Base-by-base conservation (phyloP, 2,329 filamentous ascomycete species). In the Rutstroemia sydowiana region DNA sequence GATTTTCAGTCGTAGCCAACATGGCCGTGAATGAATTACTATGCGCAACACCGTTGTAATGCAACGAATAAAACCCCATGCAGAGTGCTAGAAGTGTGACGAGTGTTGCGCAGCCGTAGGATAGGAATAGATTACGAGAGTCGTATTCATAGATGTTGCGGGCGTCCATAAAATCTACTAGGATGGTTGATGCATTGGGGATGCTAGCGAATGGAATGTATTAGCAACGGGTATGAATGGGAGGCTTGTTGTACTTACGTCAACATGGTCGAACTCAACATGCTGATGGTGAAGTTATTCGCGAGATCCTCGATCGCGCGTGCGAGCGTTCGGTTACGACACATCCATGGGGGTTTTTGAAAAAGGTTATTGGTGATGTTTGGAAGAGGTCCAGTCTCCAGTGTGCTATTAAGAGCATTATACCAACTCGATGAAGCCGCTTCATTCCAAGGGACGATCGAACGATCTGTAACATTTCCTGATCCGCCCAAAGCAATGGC, bases 221-320 rank as follows among this genome's bases (percentile, higher is more conserved):
- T n/a, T n/a, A n/a, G n/a, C n/a, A n/a, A n/a, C n/a, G n/a, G n/a
- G n/a, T n/a, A n/a, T n/a, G n/a, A n/a, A n/a, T n/a, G n/a, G n/a
- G n/a, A n/a, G n/a, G n/a, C n/a, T n/a, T n/a, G n/a, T n/a, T n/a
- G n/a, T 49, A 11, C 52, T 41, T 42, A 54, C 47, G 37, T 21
- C 5, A 54, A 26, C 11, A 36, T 31, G 9, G 26, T 13, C 10
- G 45, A 44, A n/a, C 42, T 47, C 13, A 59, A 45, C 49, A 61
- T 46, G 47, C 48, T 52, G 11, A 62, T 59, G 11, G 57, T 61
- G 23, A 62, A 55, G 16, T 61, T 61, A 21, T 55, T 55, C 5
- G 52, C 46, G 0, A 61, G 46, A 42, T 61, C 58, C 36, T 62
- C 57, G 2, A 62, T 49, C 2, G 57, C 59, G 21, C 34, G 34